Evolutionary conservation across 352 stramenopile genomes (phyloP).

Genomic region (Phytopythium delawarense): DNA sequence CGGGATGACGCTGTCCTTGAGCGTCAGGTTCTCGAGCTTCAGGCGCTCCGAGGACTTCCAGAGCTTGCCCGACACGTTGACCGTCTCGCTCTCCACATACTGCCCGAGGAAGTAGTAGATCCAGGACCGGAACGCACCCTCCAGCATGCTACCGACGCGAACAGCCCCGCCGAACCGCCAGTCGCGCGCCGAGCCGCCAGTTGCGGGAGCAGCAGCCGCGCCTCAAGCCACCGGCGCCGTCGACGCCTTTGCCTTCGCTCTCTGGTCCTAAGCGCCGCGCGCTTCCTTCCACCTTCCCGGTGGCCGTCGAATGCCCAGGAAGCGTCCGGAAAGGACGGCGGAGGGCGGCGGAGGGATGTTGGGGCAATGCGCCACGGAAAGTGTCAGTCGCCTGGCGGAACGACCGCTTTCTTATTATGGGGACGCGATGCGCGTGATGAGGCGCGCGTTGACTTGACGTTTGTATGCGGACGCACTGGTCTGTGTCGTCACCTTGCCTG

Average conservation of each 20-base stretch:
- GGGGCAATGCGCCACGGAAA: not conserved
- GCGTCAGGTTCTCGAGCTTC: slow-evolving; percentile 83
- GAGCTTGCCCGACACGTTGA: slow-evolving; percentile 85
- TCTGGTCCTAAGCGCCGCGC: not conserved
- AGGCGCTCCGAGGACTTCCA: slow-evolving; percentile 86
- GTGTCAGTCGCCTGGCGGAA: not conserved
- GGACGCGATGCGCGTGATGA: not conserved
- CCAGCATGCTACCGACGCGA: slow-evolving; percentile 48
- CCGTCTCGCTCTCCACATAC: slow-evolving; percentile 84
- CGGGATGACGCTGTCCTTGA: slow-evolving; percentile 80
- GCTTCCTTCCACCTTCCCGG: not conserved
- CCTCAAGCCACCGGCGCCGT: not conserved
- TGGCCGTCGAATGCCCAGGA: not conserved
- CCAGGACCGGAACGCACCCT: slow-evolving; percentile 86
- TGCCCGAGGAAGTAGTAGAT: slow-evolving; percentile 82
- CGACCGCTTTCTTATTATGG: not conserved
- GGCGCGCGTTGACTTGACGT: not conserved
- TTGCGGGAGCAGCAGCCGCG: not conserved
- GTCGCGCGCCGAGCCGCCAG: not conserved
- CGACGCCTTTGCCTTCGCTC: not conserved
- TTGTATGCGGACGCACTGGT: not conserved
- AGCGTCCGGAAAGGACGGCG: not conserved
- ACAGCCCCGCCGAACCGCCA: not conserved
- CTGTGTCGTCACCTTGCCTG: slow-evolving; percentile 1
- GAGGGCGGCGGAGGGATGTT: not conserved